These are phyloP conservation scores for Astrocystis sublimbata DNA, from an alignment of 495 filamentous ascomycete genomes.

Conservation along the genomic window DNA sequence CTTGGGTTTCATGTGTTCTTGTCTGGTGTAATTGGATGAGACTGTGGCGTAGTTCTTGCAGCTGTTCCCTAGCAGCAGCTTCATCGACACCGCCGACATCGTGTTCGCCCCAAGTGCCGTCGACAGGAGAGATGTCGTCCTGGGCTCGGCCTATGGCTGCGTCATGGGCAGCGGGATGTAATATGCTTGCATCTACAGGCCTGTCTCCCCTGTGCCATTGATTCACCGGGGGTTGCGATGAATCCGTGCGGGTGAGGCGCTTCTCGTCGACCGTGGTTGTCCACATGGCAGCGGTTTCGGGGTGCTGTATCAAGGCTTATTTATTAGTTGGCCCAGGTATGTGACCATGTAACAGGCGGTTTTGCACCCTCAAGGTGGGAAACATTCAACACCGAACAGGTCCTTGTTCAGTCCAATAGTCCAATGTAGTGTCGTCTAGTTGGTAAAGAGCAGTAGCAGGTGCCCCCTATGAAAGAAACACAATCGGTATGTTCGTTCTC, in stretches of 20 bases:
- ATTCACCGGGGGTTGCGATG: conserved; percentile 23
- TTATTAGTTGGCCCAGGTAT: too few species aligned
- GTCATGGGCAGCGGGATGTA: conserved; percentile 9
- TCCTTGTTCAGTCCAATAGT: background rate
- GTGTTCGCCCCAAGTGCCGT: conserved; percentile 77
- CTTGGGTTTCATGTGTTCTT: conserved; percentile 44
- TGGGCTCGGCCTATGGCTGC: background rate
- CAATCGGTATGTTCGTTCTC: too few species aligned
- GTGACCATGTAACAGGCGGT: too few species aligned
- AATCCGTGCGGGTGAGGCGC: conserved; percentile 22
- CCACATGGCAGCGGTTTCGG: conserved; percentile 22
- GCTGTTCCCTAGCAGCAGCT: conserved; percentile 67
- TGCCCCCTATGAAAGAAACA: background rate
- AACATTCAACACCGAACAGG: background rate
- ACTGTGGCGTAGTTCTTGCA: conserved; percentile 65
- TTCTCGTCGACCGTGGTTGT: conserved; percentile 20
- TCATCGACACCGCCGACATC: conserved; percentile 64
- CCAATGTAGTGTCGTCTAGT: background rate
- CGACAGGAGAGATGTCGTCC: conserved; percentile 16
- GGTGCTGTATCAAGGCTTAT: background rate
- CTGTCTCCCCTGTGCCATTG: conserved; percentile 25
- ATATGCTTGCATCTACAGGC: conserved; percentile 10
- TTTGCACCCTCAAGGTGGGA: background rate
- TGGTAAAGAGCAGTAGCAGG: background rate
- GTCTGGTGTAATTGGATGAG: conserved; percentile 61